Evolutionary conservation across 2,329 filamentous ascomycete species (phyloP), one percentile per base, ranked within the genome.

Genomic region (Tolypocladium endophyticum): DNA sequence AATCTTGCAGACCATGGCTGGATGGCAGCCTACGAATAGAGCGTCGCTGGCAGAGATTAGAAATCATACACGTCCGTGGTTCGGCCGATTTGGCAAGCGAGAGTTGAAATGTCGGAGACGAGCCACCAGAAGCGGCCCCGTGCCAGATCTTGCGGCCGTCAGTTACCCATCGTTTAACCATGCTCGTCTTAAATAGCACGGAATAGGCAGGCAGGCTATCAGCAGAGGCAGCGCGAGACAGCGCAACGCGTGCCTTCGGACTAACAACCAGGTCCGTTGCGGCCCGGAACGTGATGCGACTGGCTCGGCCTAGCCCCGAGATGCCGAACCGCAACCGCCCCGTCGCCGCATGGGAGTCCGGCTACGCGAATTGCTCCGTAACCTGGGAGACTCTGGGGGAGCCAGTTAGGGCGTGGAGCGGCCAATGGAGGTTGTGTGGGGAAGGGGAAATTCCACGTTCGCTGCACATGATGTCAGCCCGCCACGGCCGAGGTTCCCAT

Each of bases 401-500:
- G 28, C 52, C 53, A 55, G 53, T n/a, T 38, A 20, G 1, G 53
- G 14, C n/a, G n/a, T 28, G 14, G 25, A 25, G n/a, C 54, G 14
- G 35, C 36, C 53, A 55, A 55, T 28, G n/a, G 33, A 39, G 35
- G n/a, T n/a, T 14, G 35, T 39, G 50, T 33, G 50, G 50, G 50
- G 28, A 43, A 43, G 28, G 20, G 54, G 54, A 6, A 47, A 53
- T 12, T 12, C 50, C 28, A 53, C 50, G 28, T 18, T 9, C 9
- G 9, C 39, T 16, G 39, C 55, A 57, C 55, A 57, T 57, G 39
- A 45, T 57, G 55, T 67, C 65, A 68, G 65, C 59, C 59, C 57
- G 50, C 52, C 52, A 50, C 52, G 64, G 65, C 69, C 69, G 70
- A 71, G 70, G 70, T 61, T 64, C 64, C 60, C 68, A 69, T 72